phyloP scores from a whole-genome alignment of 75 land plant genomes.

The Cupressus sempervirens region DNA sequence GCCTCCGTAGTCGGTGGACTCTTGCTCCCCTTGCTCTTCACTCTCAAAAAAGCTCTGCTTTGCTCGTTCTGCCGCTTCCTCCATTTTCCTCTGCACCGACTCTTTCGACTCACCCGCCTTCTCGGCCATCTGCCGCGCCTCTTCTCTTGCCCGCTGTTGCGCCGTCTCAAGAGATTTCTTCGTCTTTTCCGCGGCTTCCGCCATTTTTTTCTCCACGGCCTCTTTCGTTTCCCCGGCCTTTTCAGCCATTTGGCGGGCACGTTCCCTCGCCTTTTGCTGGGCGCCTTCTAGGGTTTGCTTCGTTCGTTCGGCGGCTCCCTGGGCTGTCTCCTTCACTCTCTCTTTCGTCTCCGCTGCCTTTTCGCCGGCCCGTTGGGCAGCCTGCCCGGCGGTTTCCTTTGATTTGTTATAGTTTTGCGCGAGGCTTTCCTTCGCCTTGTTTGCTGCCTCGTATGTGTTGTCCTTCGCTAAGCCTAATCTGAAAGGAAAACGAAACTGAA shows the following conservation, averaged over 20 bases:
- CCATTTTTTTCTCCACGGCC: background rate
- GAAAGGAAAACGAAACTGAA: background rate
- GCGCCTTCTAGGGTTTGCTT: background rate
- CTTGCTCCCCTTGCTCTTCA: background rate
- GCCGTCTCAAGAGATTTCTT: no score
- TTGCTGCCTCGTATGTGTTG: background rate
- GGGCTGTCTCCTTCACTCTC: background rate
- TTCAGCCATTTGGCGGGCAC: background rate
- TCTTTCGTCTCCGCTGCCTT: background rate
- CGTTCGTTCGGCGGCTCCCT: background rate
- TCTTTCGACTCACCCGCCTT: background rate
- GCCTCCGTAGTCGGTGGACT: background rate
- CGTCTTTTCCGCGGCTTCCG: background rate
- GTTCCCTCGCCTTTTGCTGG: background rate
- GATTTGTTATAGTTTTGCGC: background rate
- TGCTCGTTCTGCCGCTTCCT: background rate
- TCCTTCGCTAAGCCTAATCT: background rate
- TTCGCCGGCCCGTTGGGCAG: background rate
- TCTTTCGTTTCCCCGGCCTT: conserved; percentile 1
- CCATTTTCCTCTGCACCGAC: background rate
- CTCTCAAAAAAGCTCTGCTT: background rate
- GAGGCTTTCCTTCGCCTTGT: background rate
- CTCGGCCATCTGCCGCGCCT: background rate
- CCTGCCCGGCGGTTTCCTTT: background rate
- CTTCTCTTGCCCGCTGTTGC: background rate